Evolutionary conservation across 1,284 basidiomycete species (phyloP), one percentile per base, ranked within the genome.

Genomic region (Laetiporus sulphureus): DNA sequence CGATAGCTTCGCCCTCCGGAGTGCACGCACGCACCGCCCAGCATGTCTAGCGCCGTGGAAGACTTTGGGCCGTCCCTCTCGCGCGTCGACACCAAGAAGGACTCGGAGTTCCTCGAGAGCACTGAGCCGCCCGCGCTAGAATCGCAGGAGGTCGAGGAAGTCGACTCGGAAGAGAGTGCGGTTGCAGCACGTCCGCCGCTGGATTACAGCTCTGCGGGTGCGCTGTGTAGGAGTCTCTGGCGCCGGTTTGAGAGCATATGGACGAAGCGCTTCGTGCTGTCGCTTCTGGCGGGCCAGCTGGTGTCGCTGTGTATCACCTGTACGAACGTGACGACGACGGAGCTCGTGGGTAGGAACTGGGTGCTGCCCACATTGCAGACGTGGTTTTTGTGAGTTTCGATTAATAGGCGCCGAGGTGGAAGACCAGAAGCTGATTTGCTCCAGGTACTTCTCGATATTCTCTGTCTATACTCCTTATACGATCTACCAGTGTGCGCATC

Each of bases 291-390:
- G 2, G 89, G 89, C n/a, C 89, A 91, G 59, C 58, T 89, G 20
- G 79, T 91, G 21, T 88, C 85, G 37, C 58, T 91, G 40, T 91
- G 87, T 59, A 91, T 91, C 44, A 91, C 87, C 11, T 85, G 83
- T 58, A 91, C 88, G 41, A 89, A 82, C 55, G 82, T 90, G 21
- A 83, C 83, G 31, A 91, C 87, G 3, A 85, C 84, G 21, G 84
- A 90, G 60, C 67, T 91, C 22, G 73, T 80, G 15, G 67, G 51
- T 19, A 65, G 84, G 42, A 78, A 78, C 52, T 91, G 87, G 83
- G 62, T 72, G 5, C 60, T 91, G 38, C 78, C 89, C 12, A 87
- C 85, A 5, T 89, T 87, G 0, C 88, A 91, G 59, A 84, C 78
- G 8, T 79, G 83, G 58, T 90, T 90, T 65, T 60, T 88, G 85